Evolutionary conservation across 352 stramenopile species (phyloP).

Genomic region (Achlya hypogyna): DNA sequence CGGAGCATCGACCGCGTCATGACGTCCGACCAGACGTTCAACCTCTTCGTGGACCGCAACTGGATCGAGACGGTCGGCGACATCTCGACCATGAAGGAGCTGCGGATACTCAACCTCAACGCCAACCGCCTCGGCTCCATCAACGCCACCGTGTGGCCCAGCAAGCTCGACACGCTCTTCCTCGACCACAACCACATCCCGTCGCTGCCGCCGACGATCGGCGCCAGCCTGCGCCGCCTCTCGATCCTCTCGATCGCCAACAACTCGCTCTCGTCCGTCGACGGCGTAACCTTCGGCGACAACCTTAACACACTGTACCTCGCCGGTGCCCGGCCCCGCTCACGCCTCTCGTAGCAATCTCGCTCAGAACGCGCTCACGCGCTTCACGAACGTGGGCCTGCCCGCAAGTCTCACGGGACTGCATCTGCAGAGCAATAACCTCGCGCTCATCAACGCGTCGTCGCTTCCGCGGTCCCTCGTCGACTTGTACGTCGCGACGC

Average conservation of each 20-base stretch:
- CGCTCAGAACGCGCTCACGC: background rate
- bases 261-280: slow-evolving; percentile 1
- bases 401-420: background rate
- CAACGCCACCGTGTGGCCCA: background rate
- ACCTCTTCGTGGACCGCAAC: background rate
- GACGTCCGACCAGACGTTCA: background rate
- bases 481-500: background rate
- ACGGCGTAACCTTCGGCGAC: background rate
- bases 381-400: background rate
- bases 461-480: background rate
- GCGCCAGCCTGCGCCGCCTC: background rate
- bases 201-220: background rate
- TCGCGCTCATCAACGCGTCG: background rate
- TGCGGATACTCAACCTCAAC: background rate
- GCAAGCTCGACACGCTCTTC: background rate
- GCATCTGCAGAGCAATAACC: background rate
- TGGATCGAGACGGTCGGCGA: background rate
- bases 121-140: background rate
- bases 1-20: background rate
- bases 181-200: slow-evolving; percentile 5
- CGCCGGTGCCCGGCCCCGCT: background rate
- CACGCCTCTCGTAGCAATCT: background rate
- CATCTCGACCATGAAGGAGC: background rate
- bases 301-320: background rate
- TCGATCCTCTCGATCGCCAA: background rate